phyloP scores from a whole-genome alignment of 2,329 filamentous ascomycete genomes.

The Trichoderma citrinoviride region DNA sequence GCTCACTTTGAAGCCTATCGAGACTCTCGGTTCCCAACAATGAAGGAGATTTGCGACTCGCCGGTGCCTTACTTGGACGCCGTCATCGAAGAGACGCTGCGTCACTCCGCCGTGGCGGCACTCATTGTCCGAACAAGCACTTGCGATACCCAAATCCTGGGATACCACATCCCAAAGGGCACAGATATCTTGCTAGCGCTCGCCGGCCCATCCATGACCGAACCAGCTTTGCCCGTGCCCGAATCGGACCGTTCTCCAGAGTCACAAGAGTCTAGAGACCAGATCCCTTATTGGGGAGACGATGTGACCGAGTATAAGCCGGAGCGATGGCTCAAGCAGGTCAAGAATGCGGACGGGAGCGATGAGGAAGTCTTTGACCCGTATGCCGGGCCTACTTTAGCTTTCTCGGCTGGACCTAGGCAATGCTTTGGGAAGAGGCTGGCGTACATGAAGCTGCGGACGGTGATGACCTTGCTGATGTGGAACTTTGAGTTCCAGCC shows the following conservation, averaged over 20 bases:
- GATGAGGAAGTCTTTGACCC: slow-evolving; percentile 31
- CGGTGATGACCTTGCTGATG: slow-evolving; percentile 37
- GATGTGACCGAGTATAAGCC: slow-evolving; percentile 36
- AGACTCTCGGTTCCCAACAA: slow-evolving; percentile 30
- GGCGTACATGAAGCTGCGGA: slow-evolving; percentile 37
- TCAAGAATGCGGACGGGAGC: slow-evolving; percentile 18
- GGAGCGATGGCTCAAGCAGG: slow-evolving; percentile 38
- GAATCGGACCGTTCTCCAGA: slow-evolving; percentile 32
- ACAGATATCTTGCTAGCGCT: slow-evolving; percentile 33
- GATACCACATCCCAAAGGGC: slow-evolving; percentile 35
- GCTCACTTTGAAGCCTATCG: slow-evolving; percentile 27
- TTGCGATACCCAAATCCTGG: slow-evolving; percentile 36
- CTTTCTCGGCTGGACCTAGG: slow-evolving; percentile 38
- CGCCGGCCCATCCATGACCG: slow-evolving; percentile 32
- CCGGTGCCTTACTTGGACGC: slow-evolving; percentile 39
- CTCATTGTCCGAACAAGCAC: slow-evolving; percentile 33
- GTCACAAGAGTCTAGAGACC: slow-evolving; percentile 27
- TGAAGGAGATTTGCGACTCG: slow-evolving; percentile 31
- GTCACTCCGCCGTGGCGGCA: slow-evolving; percentile 32
- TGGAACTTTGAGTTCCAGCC: slow-evolving; percentile 39
- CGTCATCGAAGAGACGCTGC: slow-evolving; percentile 38
- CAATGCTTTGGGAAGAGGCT: slow-evolving; percentile 41
- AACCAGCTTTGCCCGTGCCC: slow-evolving; percentile 29
- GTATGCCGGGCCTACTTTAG: slow-evolving; percentile 36
- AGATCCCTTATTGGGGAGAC: slow-evolving; percentile 33